phyloP scores from a whole-genome alignment of 2,329 filamentous ascomycete genomes.

The Fusarium circinatum region DNA sequence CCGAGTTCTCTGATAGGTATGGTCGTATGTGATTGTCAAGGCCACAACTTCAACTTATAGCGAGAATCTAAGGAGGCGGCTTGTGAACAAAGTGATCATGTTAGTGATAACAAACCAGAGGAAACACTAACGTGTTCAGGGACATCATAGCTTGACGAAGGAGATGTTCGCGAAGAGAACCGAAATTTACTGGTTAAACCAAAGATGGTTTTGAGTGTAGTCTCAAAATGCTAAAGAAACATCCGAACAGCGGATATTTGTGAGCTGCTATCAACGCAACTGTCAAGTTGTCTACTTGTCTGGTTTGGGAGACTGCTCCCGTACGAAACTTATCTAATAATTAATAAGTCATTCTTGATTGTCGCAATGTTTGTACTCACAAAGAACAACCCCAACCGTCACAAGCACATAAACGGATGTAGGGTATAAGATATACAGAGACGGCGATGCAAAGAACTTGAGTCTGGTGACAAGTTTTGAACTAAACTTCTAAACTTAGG shows the following conservation, averaged over 20 bases:
- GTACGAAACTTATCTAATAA: fast-evolving
- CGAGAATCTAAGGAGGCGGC: fast-evolving
- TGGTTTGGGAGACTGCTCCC: no score
- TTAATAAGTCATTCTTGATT: neutral
- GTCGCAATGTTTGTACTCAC: neutral
- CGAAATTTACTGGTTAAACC: neutral
- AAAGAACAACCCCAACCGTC: neutral
- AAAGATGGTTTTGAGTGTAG: neutral
- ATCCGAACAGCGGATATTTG: fast-evolving
- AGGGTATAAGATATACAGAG: neutral
- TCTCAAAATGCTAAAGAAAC: no score
- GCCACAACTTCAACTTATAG: fast-evolving
- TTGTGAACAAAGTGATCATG: no score
- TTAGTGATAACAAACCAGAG: neutral
- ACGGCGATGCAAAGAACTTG: neutral
- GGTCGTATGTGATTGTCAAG: neutral
- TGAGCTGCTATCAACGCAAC: neutral
- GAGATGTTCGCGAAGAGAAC: no score
- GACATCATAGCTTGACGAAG: no score
- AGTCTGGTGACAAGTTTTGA: neutral
- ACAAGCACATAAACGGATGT: no score
- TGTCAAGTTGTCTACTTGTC: neutral
- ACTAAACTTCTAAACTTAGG: neutral
- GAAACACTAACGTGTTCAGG: fast-evolving
- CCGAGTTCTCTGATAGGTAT: constrained; percentile 3